Base-by-base conservation (phyloP, 2,329 filamentous ascomycete genomes). In the Colletotrichum cereale region DNA sequence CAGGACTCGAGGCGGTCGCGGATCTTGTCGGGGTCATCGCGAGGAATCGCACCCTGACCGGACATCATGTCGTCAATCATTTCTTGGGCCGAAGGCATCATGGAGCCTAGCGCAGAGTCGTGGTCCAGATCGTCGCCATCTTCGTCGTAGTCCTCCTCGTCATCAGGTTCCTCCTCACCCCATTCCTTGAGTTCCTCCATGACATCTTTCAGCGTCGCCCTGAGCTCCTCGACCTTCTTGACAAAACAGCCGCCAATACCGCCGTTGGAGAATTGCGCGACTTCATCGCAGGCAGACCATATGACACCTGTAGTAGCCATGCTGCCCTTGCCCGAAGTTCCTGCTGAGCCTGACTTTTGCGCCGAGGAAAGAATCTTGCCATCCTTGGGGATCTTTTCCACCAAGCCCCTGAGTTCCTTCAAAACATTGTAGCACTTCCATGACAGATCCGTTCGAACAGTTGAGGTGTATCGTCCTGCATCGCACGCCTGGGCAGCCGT, bases 171-270 rank as follows among this genome's bases (percentile, higher is more conserved):
- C 76, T 94, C 92, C 1, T 94, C 92, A 26, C 91, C 90, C 94
- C 95, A 98, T 76, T 96, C 94, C 79, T 94, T 93, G 74, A 98
- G 81, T 82, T 98, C 96, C 73, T 93, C 89, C 75, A 97, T 88
- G 0, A 94, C 92, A 82, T 98, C 96, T 75, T 93, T 89, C 31
- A 98, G 84, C 2, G 92, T 89, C 67, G 93, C 93, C 50, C 90
- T 85, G 81, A 92, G 93, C 79, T 95, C 87, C 75, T 93, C 89
- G 2, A 92, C 92, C 78, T 92, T 95, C 75, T 87, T 85, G 0
- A 92, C 86, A 57, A 96, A 86, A 68, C 95, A 84, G 0, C 92
- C 93, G 0, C 88, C 88, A 6, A 97, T 87, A 0, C 94, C 95
- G 31, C 90, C 82, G 7, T 85, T 86, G 60, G 90, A 88, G 48